Evolutionary conservation across 345 rosid species (phyloP).

Genomic region (Nasturtium officinale): DNA sequence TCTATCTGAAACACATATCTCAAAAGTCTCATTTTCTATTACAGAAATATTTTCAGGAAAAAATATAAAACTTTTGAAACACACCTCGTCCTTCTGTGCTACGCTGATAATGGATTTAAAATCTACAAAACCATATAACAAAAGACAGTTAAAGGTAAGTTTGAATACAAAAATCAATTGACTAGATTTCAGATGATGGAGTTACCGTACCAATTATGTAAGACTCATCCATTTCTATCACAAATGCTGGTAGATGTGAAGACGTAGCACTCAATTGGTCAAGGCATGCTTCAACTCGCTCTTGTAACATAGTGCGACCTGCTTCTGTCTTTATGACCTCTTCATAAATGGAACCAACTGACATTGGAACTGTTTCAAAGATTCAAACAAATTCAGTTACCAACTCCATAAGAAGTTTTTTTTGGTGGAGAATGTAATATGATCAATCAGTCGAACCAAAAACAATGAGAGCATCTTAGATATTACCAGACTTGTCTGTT

Average conservation of each 20-base stretch:
- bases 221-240: constrained; percentile 48
- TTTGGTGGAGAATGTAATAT: constrained; percentile 12
- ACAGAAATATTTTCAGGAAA: neutral
- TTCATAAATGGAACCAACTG: constrained; percentile 67
- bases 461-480: neutral
- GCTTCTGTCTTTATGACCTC: constrained; percentile 80
- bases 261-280: constrained; percentile 51
- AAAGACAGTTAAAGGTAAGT: neutral
- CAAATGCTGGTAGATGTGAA: constrained; percentile 48
- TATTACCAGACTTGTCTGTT: constrained; percentile 64
- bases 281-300: constrained; percentile 68
- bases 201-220: constrained; percentile 59
- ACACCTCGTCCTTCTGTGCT: constrained; percentile 84
- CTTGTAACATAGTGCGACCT: constrained; percentile 73
- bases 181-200: neutral
- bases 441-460: constrained; percentile 7
- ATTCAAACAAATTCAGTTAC: neutral
- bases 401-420: neutral
- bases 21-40: constrained; percentile 9
- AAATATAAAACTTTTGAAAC: neutral
- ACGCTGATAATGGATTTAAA: constrained; percentile 61
- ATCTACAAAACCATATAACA: constrained; percentile 51
- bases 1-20: constrained; percentile 55
- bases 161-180: constrained; percentile 1
- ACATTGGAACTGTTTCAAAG: constrained; percentile 55